Percentiles rank a stretch among this genome's conserved stretches.
Conservation (phyloP, 805 yeast genomes). For the Saccharomycopsis sp. region DNA sequence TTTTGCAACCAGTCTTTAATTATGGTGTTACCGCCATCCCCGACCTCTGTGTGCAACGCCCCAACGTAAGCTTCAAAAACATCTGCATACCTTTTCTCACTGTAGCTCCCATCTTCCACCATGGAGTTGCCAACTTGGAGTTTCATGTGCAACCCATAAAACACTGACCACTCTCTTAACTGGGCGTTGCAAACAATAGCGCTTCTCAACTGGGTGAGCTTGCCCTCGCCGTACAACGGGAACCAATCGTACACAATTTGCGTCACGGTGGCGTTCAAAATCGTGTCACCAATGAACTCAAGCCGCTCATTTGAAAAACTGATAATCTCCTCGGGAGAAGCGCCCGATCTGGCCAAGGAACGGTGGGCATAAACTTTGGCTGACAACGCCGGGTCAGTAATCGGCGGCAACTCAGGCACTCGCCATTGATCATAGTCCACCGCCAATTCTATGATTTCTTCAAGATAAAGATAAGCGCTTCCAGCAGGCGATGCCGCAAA, state of each 20-base stretch:
- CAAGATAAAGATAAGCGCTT: too few relatives aligned
- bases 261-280: conserved; percentile 66
- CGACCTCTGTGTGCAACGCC: conserved; percentile 37
- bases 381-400: conserved; percentile 47
- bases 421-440: neutral
- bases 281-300: conserved; percentile 87
- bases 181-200: conserved; percentile 64
- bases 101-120: conserved; percentile 29
- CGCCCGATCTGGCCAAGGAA: conserved; percentile 34
- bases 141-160: conserved; percentile 56
- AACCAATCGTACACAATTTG: conserved; percentile 54
- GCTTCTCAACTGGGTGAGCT: conserved; percentile 60
- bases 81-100: conserved; percentile 74
- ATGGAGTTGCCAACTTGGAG: conserved; percentile 35
- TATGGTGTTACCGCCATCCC: conserved; percentile 20
- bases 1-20: conserved; percentile 28
- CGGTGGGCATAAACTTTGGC: conserved; percentile 75
- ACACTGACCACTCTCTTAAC: conserved; percentile 57
- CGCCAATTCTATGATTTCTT: too few relatives aligned
- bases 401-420: conserved; percentile 65
- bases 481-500: too few relatives aligned
- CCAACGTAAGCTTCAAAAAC: conserved; percentile 92
- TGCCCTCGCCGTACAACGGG: conserved; percentile 74
- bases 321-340: conserved; percentile 52
- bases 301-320: conserved; percentile 73